Base-by-base conservation (phyloP, 2,329 filamentous ascomycete species). In the Diaporthe vaccinii region DNA sequence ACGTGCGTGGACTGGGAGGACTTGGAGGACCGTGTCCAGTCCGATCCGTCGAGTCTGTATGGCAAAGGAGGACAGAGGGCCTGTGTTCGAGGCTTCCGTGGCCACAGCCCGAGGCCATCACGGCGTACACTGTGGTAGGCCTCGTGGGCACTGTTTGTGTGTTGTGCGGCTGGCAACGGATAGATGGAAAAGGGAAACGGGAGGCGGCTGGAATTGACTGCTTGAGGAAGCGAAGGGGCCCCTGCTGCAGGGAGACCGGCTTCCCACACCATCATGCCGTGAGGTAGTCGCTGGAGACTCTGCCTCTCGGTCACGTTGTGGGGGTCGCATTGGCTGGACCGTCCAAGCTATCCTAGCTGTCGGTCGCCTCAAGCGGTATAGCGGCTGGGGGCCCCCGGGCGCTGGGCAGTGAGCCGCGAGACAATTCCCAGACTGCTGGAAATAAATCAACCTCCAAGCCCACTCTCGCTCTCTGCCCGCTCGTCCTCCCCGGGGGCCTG, bases 321-420 rank as follows among this genome's bases (percentile, higher is more conserved):
- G 59, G 28, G 69, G 49, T 14, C 44, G 44, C 61, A 76, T 76
- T 76, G 75, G 73, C 69, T 65, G 59, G 57, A 28, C 22, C 41
- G 57, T 31, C 57, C 55, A 53, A 53, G 25, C 25, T 44, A 49
- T 44, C 65, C 74, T 44, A 46, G 39, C 46, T 31, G 51, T 76
- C 75, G 75, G 75, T 76, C 73, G 51, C 61, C 75, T 62, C 68
- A 73, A 70, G 31, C 10, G 68, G 75, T 70, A 74, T 69, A 76
- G 73, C 28, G 59, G 46, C 68, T 14, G 22, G 28, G 28, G 14
- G 28, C 49, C 41, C 46, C 36, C 53, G 31, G 67, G 5, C 73
- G 49, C 57, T 59, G 65, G 22, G 25, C 34, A 65, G 68, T 69
- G 49, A 62, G 53, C 75, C 68, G 67, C 65, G 72, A 74, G 53